These are phyloP conservation scores for Diaporthe capsici DNA, from an alignment of 2,329 filamentous ascomycete species.

Conservation along the genomic window DNA sequence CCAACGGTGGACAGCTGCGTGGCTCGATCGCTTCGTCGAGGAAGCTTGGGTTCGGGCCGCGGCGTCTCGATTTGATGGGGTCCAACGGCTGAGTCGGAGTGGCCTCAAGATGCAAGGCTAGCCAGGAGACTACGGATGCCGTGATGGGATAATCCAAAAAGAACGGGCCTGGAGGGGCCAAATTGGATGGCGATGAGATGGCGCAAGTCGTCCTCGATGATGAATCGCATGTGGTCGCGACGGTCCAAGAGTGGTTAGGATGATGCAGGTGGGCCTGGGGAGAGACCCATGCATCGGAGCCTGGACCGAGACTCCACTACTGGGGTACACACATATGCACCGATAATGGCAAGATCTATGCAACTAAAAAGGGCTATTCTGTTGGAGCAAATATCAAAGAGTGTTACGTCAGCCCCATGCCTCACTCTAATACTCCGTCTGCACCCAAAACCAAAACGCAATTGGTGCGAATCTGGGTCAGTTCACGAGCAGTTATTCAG, in stretches of 20 bases:
- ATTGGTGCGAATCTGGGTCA: too few relatives aligned
- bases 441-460: neutral
- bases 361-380: neutral
- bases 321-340: neutral
- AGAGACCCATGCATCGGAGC: conserved; percentile 1
- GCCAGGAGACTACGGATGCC: neutral
- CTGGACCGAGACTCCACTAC: neutral
- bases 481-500: neutral
- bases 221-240: conserved; percentile 32
- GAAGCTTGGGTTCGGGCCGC: neutral
- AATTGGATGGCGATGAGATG: neutral
- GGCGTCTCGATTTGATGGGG: neutral
- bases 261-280: conserved; percentile 26
- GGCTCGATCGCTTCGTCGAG: conserved; percentile 2
- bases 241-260: conserved; percentile 21
- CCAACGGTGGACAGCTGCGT: neutral
- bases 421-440: neutral
- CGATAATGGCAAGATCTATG: neutral
- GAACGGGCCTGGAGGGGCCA: neutral
- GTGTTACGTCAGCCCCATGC: neutral
- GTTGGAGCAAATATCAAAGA: conserved; percentile 1
- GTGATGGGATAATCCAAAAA: neutral
- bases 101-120: neutral
- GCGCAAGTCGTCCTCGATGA: conserved; percentile 1
- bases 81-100: neutral